Evolutionary conservation across 2,329 filamentous ascomycete genomes (phyloP).

Genomic region (Proliferodiscus dingleyae): DNA sequence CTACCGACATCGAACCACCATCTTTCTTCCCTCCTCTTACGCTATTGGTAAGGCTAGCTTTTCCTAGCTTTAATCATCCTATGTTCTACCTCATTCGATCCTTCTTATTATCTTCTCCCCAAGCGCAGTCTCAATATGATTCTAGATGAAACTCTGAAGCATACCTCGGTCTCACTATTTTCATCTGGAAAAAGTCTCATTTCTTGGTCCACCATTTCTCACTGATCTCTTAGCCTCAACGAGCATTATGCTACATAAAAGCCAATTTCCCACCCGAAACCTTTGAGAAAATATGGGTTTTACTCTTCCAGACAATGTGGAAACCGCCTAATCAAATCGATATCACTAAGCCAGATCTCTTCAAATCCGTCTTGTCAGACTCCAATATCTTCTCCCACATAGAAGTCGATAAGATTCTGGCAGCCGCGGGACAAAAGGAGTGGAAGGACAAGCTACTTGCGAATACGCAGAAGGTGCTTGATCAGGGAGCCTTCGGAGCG

Average conservation of each 20-base stretch:
- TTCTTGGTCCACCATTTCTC: slow-evolving; percentile 23
- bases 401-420: slow-evolving; percentile 53
- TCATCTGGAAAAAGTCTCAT: no score
- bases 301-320: slow-evolving; percentile 60
- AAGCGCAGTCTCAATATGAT: no score
- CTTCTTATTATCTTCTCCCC: no score
- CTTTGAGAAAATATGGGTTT: slow-evolving; percentile 50
- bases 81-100: slow-evolving; percentile 10
- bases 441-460: slow-evolving; percentile 50
- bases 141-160: no score
- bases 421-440: slow-evolving; percentile 44
- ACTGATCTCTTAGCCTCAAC: slow-evolving; percentile 50
- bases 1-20: slow-evolving; percentile 38
- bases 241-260: slow-evolving; percentile 64
- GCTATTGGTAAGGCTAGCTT: slow-evolving; percentile 43
- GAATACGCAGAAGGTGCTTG: slow-evolving; percentile 57
- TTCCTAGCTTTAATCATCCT: slow-evolving; percentile 9
- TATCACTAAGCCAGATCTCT: slow-evolving; percentile 52
- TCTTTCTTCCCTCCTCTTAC: slow-evolving; percentile 51
- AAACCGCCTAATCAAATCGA: slow-evolving; percentile 48
- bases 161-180: no score
- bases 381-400: slow-evolving; percentile 39
- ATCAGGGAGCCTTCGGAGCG: slow-evolving; percentile 67
- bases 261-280: slow-evolving; percentile 42
- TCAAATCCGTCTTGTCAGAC: slow-evolving; percentile 39